Evolutionary conservation across 148 eudicot genomes (phyloP), one percentile per base, ranked within the genome.

Genomic region (Salicornia ramosissima): DNA sequence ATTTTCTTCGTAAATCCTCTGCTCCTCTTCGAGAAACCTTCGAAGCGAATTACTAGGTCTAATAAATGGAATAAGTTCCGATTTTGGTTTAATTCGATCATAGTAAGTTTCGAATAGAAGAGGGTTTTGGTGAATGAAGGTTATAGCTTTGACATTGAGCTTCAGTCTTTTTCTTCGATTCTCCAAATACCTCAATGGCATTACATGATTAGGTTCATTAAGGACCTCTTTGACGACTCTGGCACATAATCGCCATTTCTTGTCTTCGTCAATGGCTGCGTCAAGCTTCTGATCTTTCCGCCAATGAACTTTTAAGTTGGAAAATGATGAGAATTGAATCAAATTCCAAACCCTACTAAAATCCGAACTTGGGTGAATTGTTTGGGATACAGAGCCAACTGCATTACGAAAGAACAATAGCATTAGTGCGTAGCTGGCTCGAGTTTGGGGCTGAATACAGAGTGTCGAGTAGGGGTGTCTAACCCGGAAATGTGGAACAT

Each of bases 231-330:
- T 85, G 42, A 89, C 95, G 61, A 91, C 86, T 63, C 86, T 72
- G 1, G 85, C 76, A 62, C 88, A 81, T 47, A 82, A 81, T 22
- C 84, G 74, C 86, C 86, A 86, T 78, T 79, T 80, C 13, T 84
- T 89, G 69, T 91, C 95, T 71, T 73, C 79, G 46, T 82, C 79
- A 36, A 91, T 85, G 45, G 91, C 90, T 63, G 74, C 69, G 63
- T 91, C 97, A 29, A 91, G 90, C 14, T 71, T 77, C 0, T 8
- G 64, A 42, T 91, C 97, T 74, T 86, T 91, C 55, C 95, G 88
- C 95, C 95, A 91, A 1, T 61, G 78, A 58, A 91, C 97, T 80
- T 84, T 91, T 64, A 91, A 86, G 66, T 80, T 83, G 39, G 91
- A 88, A 65, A 86, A 75, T 28, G 94, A 85, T 9, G 82, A 82